phyloP scores from a whole-genome alignment of 768 basidiomycete species.

The Trametes meyenii region DNA sequence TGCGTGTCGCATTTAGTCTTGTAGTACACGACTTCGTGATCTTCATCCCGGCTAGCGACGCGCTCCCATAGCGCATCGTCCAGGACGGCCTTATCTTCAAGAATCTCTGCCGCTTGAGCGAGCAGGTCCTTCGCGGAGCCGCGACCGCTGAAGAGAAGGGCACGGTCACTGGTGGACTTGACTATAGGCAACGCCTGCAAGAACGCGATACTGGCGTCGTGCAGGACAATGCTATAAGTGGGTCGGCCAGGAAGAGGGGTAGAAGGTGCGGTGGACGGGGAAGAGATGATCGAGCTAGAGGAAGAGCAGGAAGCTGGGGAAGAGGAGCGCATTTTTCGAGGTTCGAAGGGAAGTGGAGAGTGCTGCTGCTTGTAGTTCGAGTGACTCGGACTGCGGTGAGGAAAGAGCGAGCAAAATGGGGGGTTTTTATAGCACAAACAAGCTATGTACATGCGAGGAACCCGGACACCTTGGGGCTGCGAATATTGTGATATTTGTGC shows the following conservation, averaged over 20 bases:
- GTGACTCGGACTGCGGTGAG: neutral
- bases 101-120: conserved; percentile 18
- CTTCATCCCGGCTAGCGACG: conserved; percentile 14
- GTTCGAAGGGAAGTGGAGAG: neutral
- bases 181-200: conserved; percentile 22
- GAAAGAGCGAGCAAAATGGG: neutral
- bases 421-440: conserved; percentile 16
- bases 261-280: conserved; percentile 22
- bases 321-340: conserved; percentile 19
- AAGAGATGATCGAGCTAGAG: conserved; percentile 10
- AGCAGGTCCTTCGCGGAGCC: conserved; percentile 22
- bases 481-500: neutral
- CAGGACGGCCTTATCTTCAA: conserved; percentile 22
- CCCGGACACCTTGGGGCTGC: conserved; percentile 20
- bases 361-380: neutral
- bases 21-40: conserved; percentile 17
- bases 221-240: conserved; percentile 23
- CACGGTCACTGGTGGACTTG: conserved; percentile 25
- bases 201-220: conserved; percentile 20
- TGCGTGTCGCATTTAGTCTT: conserved; percentile 12
- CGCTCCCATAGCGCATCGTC: conserved; percentile 21
- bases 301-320: conserved; percentile 23
- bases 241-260: conserved; percentile 19
- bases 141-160: conserved; percentile 24
- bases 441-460: conserved; percentile 25